Conservation (phyloP, 2,329 filamentous ascomycete species). For the Monosporascus sp. region DNA sequence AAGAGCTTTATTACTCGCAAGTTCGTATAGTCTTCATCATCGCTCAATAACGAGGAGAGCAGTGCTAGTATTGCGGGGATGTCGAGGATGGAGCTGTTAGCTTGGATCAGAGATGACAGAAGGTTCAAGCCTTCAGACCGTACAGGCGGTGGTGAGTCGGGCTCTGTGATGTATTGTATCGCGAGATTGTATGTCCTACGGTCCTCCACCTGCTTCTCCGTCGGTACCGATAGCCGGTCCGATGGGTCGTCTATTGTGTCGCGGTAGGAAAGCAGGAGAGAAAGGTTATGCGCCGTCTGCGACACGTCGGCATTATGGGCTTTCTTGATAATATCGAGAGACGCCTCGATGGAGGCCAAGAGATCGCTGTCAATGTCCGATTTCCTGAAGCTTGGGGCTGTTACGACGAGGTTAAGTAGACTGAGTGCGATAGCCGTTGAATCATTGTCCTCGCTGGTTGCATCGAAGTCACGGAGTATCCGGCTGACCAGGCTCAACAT, state of each 20-base stretch:
- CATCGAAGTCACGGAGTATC: conserved; percentile 46
- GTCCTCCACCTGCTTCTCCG: conserved; percentile 50
- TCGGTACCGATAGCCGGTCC: conserved; percentile 32
- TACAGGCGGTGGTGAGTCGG: conserved; percentile 61
- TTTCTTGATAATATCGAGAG: conserved; percentile 40
- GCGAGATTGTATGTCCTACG: conserved; percentile 58
- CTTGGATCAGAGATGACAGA: conserved; percentile 50
- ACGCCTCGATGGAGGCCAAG: conserved; percentile 41
- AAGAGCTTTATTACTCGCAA: conserved; percentile 62
- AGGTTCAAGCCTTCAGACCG: conserved; percentile 60
- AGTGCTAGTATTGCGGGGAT: conserved; percentile 60
- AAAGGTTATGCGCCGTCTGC: conserved; percentile 51
- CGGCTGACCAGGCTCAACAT: conserved; percentile 59
- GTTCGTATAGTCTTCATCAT: conserved; percentile 68
- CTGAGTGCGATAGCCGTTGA: conserved; percentile 51
- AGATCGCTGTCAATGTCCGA: conserved; percentile 37
- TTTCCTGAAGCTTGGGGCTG: conserved; percentile 50
- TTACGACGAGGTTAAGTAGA: conserved; percentile 55
- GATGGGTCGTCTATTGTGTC: conserved; percentile 45
- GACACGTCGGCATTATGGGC: conserved; percentile 37
- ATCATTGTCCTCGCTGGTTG: conserved; percentile 40
- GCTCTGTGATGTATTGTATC: conserved; percentile 56
- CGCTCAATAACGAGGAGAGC: conserved; percentile 58
- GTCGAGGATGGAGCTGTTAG: conserved; percentile 55
- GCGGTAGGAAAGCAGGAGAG: conserved; percentile 50